Evolutionary conservation across 2,329 filamentous ascomycete species (phyloP), one percentile per base, ranked within the genome.

Genomic region (Fusarium bulbicola): DNA sequence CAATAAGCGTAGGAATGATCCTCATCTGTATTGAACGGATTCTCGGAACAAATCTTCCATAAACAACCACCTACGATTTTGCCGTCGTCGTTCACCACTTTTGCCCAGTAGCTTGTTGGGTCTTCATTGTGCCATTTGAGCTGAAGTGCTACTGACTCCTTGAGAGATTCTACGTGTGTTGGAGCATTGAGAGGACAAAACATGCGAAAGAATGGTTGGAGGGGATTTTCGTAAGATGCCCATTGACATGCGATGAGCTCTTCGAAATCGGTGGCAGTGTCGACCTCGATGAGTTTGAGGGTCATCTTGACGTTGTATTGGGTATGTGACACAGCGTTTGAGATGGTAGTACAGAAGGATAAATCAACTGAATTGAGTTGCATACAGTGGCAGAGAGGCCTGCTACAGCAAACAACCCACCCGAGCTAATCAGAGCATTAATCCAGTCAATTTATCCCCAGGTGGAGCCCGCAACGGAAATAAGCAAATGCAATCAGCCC

Each of bases 61-160:
- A 75, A 53, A 40, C 74, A 75, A n/a, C 71, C 75, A 2, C 73
- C 73, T 1, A 66, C 71, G 39, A 75, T 75, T 28, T 66, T 74
- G 58, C 56, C 71, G 15, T 75, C 32, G 4, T 70, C 61, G 21
- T 75, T 50, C 0, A 74, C 66, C 0, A 75, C 74, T 30, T 75
- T 77, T 21, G 10, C 42, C 73, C 67, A 74, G 42, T 65, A 63
- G 34, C 73, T 74, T 2, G 66, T 70, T 10, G 71, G 60, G 14
- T 73, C 75, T 9, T 58, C 40, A 14, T 50, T 66, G 24, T 76
- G 63, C 75, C 61, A 74, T 20, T 58, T 61, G 7, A 75, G 37
- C 10, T 74, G 71, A 3, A 42, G 42, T 0, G 14, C 39, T 1
- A 50, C 40, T 4, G 64, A 71, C 7, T 74, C 67, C 18, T 47